Evolutionary conservation across 2,329 filamentous ascomycete genomes (phyloP).

Genomic region (Trichoderma asperellum): DNA sequence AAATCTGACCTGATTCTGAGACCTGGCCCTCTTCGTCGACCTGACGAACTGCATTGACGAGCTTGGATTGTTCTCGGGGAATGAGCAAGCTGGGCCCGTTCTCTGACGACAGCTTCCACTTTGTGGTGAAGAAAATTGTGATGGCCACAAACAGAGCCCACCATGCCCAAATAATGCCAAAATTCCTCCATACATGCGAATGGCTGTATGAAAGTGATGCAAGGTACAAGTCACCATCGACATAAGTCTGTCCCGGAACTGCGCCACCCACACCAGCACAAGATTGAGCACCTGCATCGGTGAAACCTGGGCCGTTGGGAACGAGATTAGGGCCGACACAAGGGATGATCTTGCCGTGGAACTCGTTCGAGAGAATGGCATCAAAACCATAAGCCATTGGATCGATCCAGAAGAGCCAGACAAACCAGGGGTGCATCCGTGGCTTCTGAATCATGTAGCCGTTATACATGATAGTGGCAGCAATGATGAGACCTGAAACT

Average conservation of each 20-base stretch:
- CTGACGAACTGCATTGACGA: constrained; percentile 37
- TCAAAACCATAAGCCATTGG: constrained; percentile 73
- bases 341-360: constrained; percentile 58
- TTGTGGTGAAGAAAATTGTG: constrained; percentile 60
- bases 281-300: constrained; percentile 48
- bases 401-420: constrained; percentile 67
- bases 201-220: constrained; percentile 57
- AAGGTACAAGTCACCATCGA: constrained; percentile 64
- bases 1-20: constrained; percentile 36
- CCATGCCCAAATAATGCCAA: constrained; percentile 66
- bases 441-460: constrained; percentile 66
- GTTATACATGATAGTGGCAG: constrained; percentile 62
- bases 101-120: constrained; percentile 59
- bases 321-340: constrained; percentile 55
- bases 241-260: constrained; percentile 48
- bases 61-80: constrained; percentile 60
- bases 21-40: constrained; percentile 55
- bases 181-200: constrained; percentile 61
- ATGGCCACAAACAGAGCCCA: constrained; percentile 62
- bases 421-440: constrained; percentile 66
- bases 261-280: constrained; percentile 65
- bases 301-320: constrained; percentile 54
- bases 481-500: constrained; percentile 54
- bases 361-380: constrained; percentile 71
- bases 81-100: constrained; percentile 61